Percentiles rank a stretch among this genome's conserved stretches.
These are phyloP conservation scores for Tolypocladium ovalisporum DNA, from an alignment of 2,329 filamentous ascomycete species.

Conservation along the genomic window DNA sequence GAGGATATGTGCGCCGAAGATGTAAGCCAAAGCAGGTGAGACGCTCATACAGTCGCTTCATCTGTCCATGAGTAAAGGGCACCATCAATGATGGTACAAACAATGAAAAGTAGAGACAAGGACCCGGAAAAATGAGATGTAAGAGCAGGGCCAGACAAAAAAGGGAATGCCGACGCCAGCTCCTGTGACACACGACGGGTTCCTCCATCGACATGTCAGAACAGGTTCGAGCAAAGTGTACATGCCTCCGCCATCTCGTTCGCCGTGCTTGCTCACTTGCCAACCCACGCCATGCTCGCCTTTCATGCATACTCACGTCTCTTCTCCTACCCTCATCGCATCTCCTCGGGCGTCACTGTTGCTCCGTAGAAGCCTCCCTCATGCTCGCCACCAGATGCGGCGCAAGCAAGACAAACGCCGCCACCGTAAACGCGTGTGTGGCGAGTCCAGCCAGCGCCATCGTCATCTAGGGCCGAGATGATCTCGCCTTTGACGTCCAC, in stretches of 20 bases:
- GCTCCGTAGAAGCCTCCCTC: slow-evolving; percentile 42
- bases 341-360: slow-evolving; percentile 41
- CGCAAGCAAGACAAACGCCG: slow-evolving; percentile 44
- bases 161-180: neutral
- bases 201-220: neutral
- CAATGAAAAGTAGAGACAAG: neutral
- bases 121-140: neutral
- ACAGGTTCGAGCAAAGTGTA: neutral
- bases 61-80: neutral
- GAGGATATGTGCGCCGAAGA: neutral
- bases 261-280: neutral
- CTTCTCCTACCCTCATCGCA: slow-evolving; percentile 20
- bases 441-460: slow-evolving; percentile 41
- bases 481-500: slow-evolving; percentile 39
- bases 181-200: neutral
- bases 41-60: neutral
- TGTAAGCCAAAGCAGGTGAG: neutral
- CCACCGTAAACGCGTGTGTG: slow-evolving; percentile 51
- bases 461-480: slow-evolving; percentile 34
- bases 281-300: neutral
- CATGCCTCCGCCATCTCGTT: neutral
- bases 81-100: neutral
- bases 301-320: neutral
- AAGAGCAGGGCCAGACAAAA: neutral
- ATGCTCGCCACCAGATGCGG: slow-evolving; percentile 32